A percentile compares a stretch with the other conserved stretches of the same genome.
Evolutionary conservation across 805 yeast genomes (phyloP).

Genomic region (Myxozyma nipponensis): DNA sequence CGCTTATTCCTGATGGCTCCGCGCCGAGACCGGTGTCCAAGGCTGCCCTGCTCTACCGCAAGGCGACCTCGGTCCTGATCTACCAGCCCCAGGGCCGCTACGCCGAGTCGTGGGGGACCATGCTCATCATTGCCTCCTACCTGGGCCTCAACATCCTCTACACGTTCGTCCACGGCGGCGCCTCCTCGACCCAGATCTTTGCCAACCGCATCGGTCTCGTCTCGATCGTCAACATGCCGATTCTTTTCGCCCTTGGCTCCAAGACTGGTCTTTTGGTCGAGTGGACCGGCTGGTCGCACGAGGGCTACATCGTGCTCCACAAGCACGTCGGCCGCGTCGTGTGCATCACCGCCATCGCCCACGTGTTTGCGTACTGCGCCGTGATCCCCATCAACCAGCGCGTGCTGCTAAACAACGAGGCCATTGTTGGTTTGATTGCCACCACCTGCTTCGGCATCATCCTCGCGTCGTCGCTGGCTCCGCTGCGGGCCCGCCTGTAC

Average conservation of each 20-base stretch:
- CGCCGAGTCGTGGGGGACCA: conserved; percentile 26
- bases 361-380: conserved; percentile 28
- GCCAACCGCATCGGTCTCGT: conserved; percentile 27
- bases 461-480: conserved; percentile 25
- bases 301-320: conserved; percentile 28
- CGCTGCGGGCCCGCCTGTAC: conserved; percentile 21
- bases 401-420: conserved; percentile 25
- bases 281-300: conserved; percentile 29
- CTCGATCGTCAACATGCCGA: conserved; percentile 29
- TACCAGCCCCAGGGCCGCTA: conserved; percentile 28
- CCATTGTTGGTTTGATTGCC: conserved; percentile 26
- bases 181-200: conserved; percentile 26
- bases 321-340: conserved; percentile 29
- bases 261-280: conserved; percentile 28
- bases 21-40: conserved; percentile 15
- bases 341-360: conserved; percentile 24
- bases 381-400: conserved; percentile 26
- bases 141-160: conserved; percentile 24
- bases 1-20: conserved; percentile 15
- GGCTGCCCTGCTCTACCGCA: conserved; percentile 13
- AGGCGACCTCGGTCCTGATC: conserved; percentile 14
- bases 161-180: conserved; percentile 26
- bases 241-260: conserved; percentile 28
- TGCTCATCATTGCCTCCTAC: conserved; percentile 23
- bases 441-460: conserved; percentile 28